Evolutionary conservation across 2,329 filamentous ascomycete species (phyloP), one percentile per base, ranked within the genome.

Genomic region (Sclerotiophoma versabilis): DNA sequence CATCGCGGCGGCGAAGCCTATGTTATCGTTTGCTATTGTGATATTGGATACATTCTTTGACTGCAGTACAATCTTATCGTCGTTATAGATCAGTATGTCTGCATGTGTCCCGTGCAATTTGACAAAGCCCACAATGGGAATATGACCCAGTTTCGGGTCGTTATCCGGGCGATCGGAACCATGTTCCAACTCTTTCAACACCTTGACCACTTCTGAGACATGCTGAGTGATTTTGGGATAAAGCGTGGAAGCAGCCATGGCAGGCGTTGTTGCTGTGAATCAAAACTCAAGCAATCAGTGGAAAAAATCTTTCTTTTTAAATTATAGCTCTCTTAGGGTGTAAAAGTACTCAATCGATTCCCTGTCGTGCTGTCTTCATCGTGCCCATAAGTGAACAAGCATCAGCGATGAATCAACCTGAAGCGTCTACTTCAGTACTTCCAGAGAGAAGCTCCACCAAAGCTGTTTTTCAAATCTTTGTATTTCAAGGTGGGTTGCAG

Each of bases 91-190:
- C 4, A 72, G 56, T 5, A 74, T 70, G 36, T 72, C 70, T 26
- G 64, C 65, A 32, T 72, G 72, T 1, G 69, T 72, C 22, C 72
- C 70, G 49, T 73, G 72, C 14, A 74, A 59, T 26, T 73, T 75
- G 33, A 70, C 62, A 7, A 64, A 72, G 30, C 68, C 71, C 2
- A 65, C 23, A 2, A 74, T 60, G 8, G 61, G 58, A 7, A 70
- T 62, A 1, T 62, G 49, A 2, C 42, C 30, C 11, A 62, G 20
- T 2, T 23, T 37, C 2, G 51, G 15, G 27, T 61, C 38, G 12
- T 41, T 4, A 5, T 64, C 51, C 5, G 50, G 52, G 2, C 43
- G 8, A 2, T 38, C 14, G 8, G 47, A 41, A 19, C 65, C 49
- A 9, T 39, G 37, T 10, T 59, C 37, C 12, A 65, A 45, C 14